Conservation (phyloP, 2,329 filamentous ascomycete species). For the Myriangium duriaei region DNA sequence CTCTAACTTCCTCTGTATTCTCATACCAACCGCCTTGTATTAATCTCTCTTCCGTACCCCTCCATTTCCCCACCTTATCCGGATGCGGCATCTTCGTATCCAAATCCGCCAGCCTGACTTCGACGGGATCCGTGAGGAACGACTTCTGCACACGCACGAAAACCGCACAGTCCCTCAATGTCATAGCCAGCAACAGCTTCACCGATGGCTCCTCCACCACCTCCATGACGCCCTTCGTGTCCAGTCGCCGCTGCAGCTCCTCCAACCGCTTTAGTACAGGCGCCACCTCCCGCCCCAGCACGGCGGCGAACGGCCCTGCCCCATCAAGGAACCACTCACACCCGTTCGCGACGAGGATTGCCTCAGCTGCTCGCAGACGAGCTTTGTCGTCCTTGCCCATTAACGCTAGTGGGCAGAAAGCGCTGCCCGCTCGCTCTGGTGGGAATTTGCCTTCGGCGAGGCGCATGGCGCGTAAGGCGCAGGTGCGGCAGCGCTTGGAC, state of each 20-base stretch:
- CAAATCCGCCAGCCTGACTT: constrained; percentile 33
- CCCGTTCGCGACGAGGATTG: constrained; percentile 14
- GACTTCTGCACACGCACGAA: constrained; percentile 24
- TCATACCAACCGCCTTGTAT: constrained; percentile 30
- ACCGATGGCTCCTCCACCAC: constrained; percentile 12
- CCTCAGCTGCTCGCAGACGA: constrained; percentile 15
- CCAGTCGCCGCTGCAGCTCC: constrained; percentile 26
- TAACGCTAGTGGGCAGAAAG: constrained; percentile 30
- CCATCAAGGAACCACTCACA: constrained; percentile 10
- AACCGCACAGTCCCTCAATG: constrained; percentile 35
- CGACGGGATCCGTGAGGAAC: constrained; percentile 17
- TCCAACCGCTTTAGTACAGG: constrained; percentile 26
- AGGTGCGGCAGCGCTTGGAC: constrained; percentile 33
- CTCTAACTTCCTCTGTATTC: constrained; percentile 17
- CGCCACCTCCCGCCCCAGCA: not conserved
- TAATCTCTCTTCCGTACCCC: constrained; percentile 27
- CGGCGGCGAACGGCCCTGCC: not conserved
- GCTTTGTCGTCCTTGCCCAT: constrained; percentile 20
- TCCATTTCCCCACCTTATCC: constrained; percentile 31
- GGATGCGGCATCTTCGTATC: constrained; percentile 30
- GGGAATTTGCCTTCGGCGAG: constrained; percentile 12
- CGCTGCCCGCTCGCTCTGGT: constrained; percentile 13
- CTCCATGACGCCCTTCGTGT: constrained; percentile 24
- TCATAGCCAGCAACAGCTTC: constrained; percentile 32
- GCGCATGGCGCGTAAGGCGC: constrained; percentile 29